Base-by-base conservation (phyloP, 371 early-diverging fungal species). In the Zychaea mexicana region DNA sequence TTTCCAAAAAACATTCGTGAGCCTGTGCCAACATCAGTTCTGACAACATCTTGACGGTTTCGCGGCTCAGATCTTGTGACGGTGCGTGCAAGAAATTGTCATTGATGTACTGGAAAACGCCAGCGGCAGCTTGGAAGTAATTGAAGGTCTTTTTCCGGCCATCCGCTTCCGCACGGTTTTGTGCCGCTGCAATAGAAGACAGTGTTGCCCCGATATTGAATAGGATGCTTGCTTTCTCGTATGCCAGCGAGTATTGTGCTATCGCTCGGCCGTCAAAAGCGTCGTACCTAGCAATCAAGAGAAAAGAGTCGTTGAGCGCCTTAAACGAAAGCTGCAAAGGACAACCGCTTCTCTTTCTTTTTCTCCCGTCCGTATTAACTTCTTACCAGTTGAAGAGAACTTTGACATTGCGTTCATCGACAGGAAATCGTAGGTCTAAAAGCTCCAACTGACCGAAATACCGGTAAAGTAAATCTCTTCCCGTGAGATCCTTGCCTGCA, bases 31-130 rank as follows among this genome's bases (percentile, higher is more conserved):
- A 79, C 94, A 95, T 94, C 38, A 96, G 75, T 27, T 93, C 87
- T 12, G 83, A 82, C 28, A 98, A 74, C 64, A 92, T 80, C 60
- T 92, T 92, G 60, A 97, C 91, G 1, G 93, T 90, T 52, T 96
- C 94, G 30, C 93, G 84, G 61, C 92, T 90, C 62, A 98, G 72
- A 76, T 98, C 98, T 15, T 89, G 83, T 2, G 95, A 93, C 0
- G 98, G 98, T 8, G 98, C 94, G 68, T 98, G 98, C 52, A 97
- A 76, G 78, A 98, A 97, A 76, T 96, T 97, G 64, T 98, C 96
- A 71, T 93, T 96, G 76, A 98, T 97, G 74, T 91, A 96, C 58
- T 89, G 81, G 81, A 94, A 96, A 67, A 95, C 85, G n/a, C 95
- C 96, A 19, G 98, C 97, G 2, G 96, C 89, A 13, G 91, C 90